Evolutionary conservation across 345 rosid genomes (phyloP).

Genomic region (Microthlaspi erraticum): DNA sequence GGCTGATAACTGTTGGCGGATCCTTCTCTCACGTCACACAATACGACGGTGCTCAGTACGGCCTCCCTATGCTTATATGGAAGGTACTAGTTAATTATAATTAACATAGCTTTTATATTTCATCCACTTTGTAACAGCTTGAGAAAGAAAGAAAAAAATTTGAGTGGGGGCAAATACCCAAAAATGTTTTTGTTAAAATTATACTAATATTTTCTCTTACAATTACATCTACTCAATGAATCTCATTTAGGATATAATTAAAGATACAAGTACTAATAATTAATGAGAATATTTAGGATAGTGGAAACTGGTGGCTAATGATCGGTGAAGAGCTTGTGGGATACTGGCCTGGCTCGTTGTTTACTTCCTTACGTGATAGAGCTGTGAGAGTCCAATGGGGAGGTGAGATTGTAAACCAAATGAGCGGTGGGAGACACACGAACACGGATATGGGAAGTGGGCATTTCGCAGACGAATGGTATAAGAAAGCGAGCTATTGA

Average conservation of each 20-base stretch:
- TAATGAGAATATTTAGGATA: too few relatives aligned
- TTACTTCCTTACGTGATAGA: conserved; percentile 56
- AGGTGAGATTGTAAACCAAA: conserved; percentile 62
- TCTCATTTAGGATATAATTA: too few relatives aligned
- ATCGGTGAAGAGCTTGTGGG: conserved; percentile 55
- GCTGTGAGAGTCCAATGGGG: conserved; percentile 71
- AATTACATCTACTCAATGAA: too few relatives aligned
- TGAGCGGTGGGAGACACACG: conserved; percentile 54
- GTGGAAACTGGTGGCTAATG: conserved; percentile 75
- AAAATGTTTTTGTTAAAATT: too few relatives aligned
- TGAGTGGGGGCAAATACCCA: too few relatives aligned
- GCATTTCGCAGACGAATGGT: conserved; percentile 61
- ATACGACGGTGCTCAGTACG: conserved; percentile 50
- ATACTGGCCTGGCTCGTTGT: conserved; percentile 63
- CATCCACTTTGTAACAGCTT: too few relatives aligned
- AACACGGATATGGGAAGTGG: conserved; percentile 77
- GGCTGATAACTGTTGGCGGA: conserved; percentile 59
- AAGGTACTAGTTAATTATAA: neutral
- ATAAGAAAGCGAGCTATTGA: conserved; percentile 62
- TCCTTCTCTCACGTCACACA: conserved; percentile 49
- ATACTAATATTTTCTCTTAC: too few relatives aligned
- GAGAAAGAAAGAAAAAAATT: too few relatives aligned
- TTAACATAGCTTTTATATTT: too few relatives aligned
- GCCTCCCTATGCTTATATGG: conserved; percentile 55
- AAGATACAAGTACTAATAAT: too few relatives aligned